Base-by-base conservation (phyloP, 106 monocot species). In the Dendrobium chrysotoxum region DNA sequence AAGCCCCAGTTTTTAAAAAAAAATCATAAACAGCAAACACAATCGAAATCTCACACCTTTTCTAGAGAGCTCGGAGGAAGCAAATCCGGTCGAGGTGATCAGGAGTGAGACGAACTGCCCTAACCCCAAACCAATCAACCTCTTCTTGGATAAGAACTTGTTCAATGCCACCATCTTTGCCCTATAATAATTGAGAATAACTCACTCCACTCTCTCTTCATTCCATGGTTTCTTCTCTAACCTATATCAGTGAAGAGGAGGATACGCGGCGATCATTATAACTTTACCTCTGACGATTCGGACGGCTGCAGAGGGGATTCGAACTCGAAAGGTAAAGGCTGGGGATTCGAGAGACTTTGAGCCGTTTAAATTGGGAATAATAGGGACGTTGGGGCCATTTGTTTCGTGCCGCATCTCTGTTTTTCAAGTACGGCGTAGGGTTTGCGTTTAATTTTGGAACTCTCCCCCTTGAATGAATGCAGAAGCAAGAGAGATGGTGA, bases 91-190 rank as follows among this genome's bases (percentile, higher is more conserved):
- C 79, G 93, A 86, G 44, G 93, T 96, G 84, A 91, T 80, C 12
- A 96, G 83, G 6, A 96, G 88, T 4, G 93, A 96, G 16, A 93
- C 90, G 80, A 96, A 85, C 80, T 96, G 96, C 6, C 93, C 96
- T 61, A 96, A 76, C 10, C 76, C 88, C 39, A 71, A 31, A 31
- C 71, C 71, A 38, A 38, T 71, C 28, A 71, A 38, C 38, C 35
- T 16, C 30, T 28, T 15, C 35, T 71, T 71, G 71, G 71, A 71
- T 31, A 71, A 71, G 71, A 71, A 71, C 28, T 31, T 71, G 30
- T 16, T 12, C 16, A 38, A 31, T 17, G 71, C 25, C 31, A 38
- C 31, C 71, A 71, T 71, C 38, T 71, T 31, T 71, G 5, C 50
- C 15, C 30, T 35, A 38, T 38, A 71, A 71, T 38, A 31, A 16